Evolutionary conservation across 495 filamentous ascomycete species (phyloP).

Genomic region (Lophium mytilinum): DNA sequence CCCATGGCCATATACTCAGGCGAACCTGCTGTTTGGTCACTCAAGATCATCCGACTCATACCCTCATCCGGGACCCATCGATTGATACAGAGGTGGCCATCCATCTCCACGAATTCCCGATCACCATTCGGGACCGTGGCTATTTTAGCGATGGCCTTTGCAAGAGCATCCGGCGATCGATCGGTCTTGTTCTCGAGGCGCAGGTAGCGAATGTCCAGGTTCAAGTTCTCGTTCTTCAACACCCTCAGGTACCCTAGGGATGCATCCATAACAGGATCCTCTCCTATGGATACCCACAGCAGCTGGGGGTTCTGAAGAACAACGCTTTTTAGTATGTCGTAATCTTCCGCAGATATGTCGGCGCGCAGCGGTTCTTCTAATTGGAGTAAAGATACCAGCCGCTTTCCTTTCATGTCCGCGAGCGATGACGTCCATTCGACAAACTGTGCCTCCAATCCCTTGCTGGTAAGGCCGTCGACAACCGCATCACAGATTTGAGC

Average conservation of each 20-base stretch:
- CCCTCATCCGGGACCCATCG: constrained; percentile 23
- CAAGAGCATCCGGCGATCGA: background rate
- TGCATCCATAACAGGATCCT: background rate
- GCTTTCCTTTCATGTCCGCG: background rate
- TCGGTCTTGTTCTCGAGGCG: constrained; percentile 27
- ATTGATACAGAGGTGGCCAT: constrained; percentile 20
- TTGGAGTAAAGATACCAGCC: background rate
- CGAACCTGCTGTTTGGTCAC: constrained; percentile 11
- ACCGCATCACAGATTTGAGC: background rate
- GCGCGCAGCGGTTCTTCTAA: background rate
- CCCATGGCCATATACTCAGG: constrained; percentile 3
- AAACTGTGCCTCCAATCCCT: background rate
- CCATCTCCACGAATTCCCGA: too few relatives aligned
- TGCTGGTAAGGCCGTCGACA: background rate
- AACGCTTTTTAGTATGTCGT: background rate
- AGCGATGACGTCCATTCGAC: background rate
- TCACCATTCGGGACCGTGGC: too few relatives aligned
- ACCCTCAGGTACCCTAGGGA: background rate
- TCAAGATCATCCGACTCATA: constrained; percentile 24
- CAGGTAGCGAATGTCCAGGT: constrained; percentile 28
- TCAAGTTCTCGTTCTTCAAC: constrained; percentile 5
- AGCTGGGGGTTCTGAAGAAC: background rate
- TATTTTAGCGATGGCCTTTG: too few relatives aligned
- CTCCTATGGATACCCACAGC: constrained; percentile 3
- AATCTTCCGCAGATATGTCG: background rate